A percentile compares a stretch with the other conserved stretches of the same genome.
phyloP scores from a whole-genome alignment of 805 yeast genomes.

The Wickerhamomyces silvicola region DNA sequence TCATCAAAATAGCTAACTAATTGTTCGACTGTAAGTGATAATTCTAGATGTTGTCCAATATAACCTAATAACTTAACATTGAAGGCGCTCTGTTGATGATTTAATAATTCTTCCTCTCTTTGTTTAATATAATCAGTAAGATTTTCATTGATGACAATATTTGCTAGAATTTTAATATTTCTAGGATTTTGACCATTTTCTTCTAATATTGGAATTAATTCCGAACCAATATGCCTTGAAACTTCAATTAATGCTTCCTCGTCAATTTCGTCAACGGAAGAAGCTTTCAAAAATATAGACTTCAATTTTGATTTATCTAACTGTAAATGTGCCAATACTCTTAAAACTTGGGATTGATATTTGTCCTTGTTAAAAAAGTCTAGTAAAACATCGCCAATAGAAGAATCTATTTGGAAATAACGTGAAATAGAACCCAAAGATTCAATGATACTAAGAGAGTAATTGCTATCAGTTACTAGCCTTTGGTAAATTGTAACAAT shows the following conservation, averaged over 20 bases:
- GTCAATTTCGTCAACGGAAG: slow-evolving; percentile 19
- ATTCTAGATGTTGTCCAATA: slow-evolving; percentile 31
- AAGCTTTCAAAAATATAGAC: slow-evolving; percentile 17
- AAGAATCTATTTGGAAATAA: slow-evolving; percentile 13
- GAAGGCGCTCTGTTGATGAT: slow-evolving; percentile 23
- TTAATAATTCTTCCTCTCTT: slow-evolving; percentile 15
- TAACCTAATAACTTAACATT: slow-evolving; percentile 43
- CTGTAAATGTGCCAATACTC: slow-evolving; percentile 16
- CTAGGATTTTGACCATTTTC: slow-evolving; percentile 11
- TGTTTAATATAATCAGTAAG: slow-evolving; percentile 15
- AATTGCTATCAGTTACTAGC: slow-evolving; percentile 8
- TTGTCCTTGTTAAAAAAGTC: slow-evolving; percentile 11
- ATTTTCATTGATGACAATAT: slow-evolving; percentile 19
- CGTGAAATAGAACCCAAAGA: slow-evolving; percentile 16
- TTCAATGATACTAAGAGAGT: slow-evolving; percentile 15
- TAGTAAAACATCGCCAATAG: slow-evolving; percentile 15
- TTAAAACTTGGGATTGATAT: slow-evolving; percentile 18
- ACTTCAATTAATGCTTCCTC: slow-evolving; percentile 20
- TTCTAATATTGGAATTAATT: slow-evolving; percentile 20
- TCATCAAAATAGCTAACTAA: slow-evolving; percentile 29
- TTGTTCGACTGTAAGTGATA: slow-evolving; percentile 30
- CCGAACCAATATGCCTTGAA: slow-evolving; percentile 20
- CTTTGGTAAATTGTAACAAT: slow-evolving; percentile 10
- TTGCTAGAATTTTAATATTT: slow-evolving; percentile 19
- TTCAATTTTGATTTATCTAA: slow-evolving; percentile 12